Evolutionary conservation across 176 grass and related monocot species (phyloP), one percentile per base, ranked within the genome.

Genomic region (Hsuehochloa calcarea): DNA sequence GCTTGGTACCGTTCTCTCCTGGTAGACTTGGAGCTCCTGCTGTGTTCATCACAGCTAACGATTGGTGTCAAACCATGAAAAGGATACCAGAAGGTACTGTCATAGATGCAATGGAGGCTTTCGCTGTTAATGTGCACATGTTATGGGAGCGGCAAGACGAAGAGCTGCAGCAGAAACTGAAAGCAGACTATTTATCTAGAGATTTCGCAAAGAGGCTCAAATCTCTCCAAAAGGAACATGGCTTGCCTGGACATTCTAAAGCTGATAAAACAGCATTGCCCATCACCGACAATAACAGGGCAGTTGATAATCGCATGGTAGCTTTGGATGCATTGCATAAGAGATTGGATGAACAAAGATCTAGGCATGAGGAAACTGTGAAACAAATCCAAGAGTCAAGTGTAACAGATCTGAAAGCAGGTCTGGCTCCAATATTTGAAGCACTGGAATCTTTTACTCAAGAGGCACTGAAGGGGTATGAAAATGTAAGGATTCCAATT

Each of bases 21-120:
- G 81, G 79, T 81, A 87, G 86, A 69, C 80, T 97, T 49, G 95
- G 90, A 70, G 92, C 92, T 20, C 89, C 95, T 44, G 76, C 82
- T 51, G 95, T 89, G 61, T 94, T 97, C 80, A 74, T 97, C 51
- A 85, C 89, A 43, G 82, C 92, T 29, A 97, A 95, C 49, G 95
- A 97, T 79, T 93, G 92, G 95, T 86, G 81, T 40, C 90, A 89
- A 41, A 84, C 75, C 29, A 74, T 91, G 51, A 84, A 90, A 72
- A 85, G 58, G 71, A 79, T 94, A 92, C 87, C 90, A n/a, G 90
- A 93, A 86, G 73, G 49, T 35, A 81, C 59, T 2, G 92, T 97
- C 8, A 65, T 89, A 31, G 82, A 88, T 76, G 68, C 90, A 37
- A 93, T 97, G 87, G 88, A 88, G 11, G 65, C 78, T 55, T 97